Evolutionary conservation across 768 basidiomycete species (phyloP), one percentile per base, ranked within the genome.

Genomic region (Collybiopsis luxurians): DNA sequence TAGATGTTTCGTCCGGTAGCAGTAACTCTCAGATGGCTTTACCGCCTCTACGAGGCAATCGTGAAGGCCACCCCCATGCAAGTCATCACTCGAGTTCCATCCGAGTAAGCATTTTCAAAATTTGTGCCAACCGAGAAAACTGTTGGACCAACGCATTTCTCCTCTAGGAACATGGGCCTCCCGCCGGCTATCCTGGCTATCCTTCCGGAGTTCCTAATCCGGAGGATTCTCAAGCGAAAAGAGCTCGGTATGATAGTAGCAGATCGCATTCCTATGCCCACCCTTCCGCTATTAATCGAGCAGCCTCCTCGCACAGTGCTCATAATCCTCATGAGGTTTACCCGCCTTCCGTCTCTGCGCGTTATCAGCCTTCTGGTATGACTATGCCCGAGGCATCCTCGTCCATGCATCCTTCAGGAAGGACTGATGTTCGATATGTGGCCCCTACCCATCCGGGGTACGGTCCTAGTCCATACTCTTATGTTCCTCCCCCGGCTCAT

Each of bases 1-100:
- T 30, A 57, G 56, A 57, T 48, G 36, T 57, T 50, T 19, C 53
- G 3, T 50, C 59, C 10, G 24, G 39, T 11, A 49, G 23, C 34
- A 27, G 27, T 34, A 26, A 31, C 21, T 51, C 57, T 21, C 39
- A 53, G 34, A 31, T 55, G 15, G 40, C 60, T 17, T 43, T 59
- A 9, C 53, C 58, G 4, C 58, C 58, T 28, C 24, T 59, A 31
- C 40, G 58, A 38, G 30, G 13, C 34, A 17, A 12, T 19, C 44
- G 23, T n/a, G 15, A 17, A 15, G 39, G 42, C 19, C 26, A 19
- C 13, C 15, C 23, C 23, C n/a, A 44, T 31, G 10, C 26, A 46
- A n/a, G n/a, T 31, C 44, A 36, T 13, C 53, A 44, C 2, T 30
- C 53, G n/a, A 42, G 19, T 26, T 9, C 23, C 13, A 39, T 15